Conservation (phyloP, 2,329 filamentous ascomycete species). For the Samsoniella hepiali region DNA sequence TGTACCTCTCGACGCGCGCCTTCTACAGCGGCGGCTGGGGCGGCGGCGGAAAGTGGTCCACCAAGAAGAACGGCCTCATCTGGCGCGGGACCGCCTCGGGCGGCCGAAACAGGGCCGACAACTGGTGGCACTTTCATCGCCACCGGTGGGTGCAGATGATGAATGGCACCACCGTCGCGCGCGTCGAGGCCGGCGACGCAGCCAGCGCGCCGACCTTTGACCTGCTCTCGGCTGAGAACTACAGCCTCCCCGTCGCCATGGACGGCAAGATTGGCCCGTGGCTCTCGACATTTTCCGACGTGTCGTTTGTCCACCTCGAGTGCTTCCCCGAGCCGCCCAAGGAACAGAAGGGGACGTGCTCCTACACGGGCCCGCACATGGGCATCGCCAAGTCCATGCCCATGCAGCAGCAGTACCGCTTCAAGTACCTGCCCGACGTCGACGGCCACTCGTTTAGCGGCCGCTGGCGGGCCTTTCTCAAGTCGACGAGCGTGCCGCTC, state of each 20-base stretch:
- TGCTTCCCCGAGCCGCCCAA: conserved; percentile 17
- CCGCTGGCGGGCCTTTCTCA: conserved; percentile 1
- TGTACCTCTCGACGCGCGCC: conserved; percentile 53
- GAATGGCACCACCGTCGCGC: conserved; percentile 50
- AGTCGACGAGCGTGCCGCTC: conserved; percentile 1
- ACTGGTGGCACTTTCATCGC: conserved; percentile 59
- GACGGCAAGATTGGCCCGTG: conserved; percentile 25
- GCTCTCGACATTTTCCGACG: conserved; percentile 27
- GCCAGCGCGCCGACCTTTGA: background rate
- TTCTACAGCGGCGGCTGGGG: conserved; percentile 49
- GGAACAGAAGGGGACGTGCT: background rate
- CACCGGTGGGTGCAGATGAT: conserved; percentile 53
- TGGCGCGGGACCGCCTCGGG: conserved; percentile 60
- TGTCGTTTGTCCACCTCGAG: conserved; percentile 29
- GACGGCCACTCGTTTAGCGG: conserved; percentile 48
- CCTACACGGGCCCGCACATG: background rate
- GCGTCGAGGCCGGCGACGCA: conserved; percentile 24
- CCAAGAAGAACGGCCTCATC: conserved; percentile 47
- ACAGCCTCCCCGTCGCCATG: background rate
- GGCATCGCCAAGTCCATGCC: conserved; percentile 22
- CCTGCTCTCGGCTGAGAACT: background rate
- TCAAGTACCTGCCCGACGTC: conserved; percentile 42
- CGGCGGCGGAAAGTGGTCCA: conserved; percentile 49
- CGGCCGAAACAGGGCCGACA: conserved; percentile 43
- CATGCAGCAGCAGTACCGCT: conserved; percentile 36